A percentile compares a stretch with the other conserved stretches of the same genome.
Evolutionary conservation across 2,329 filamentous ascomycete species (phyloP).

Genomic region (Hymenoscyphus linearis): DNA sequence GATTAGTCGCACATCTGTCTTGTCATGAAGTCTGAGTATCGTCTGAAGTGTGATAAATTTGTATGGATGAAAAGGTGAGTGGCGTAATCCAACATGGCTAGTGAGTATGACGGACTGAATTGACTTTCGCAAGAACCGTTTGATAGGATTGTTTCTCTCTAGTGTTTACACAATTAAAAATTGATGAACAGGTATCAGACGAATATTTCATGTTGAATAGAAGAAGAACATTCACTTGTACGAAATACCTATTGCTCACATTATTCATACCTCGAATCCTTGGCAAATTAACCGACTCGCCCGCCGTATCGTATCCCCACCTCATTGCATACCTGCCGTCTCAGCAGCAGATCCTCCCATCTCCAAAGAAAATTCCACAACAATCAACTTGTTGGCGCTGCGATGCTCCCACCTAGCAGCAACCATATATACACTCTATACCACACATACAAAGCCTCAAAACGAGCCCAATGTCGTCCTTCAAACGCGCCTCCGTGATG

Average conservation of each 20-base stretch:
- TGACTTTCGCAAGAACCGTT: too few relatives aligned
- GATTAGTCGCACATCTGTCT: too few relatives aligned
- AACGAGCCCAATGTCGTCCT: constrained; percentile 39
- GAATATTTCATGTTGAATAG: too few relatives aligned
- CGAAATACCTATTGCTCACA: not conserved
- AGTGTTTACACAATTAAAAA: too few relatives aligned
- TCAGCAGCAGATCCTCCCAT: not conserved
- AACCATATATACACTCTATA: too few relatives aligned
- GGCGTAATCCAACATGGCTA: too few relatives aligned
- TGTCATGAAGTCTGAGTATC: too few relatives aligned
- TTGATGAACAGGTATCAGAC: too few relatives aligned
- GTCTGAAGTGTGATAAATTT: too few relatives aligned
- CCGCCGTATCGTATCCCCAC: not conserved
- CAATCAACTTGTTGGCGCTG: not conserved
- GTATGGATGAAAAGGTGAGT: too few relatives aligned
- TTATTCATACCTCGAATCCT: not conserved
- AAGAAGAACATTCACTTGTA: not conserved
- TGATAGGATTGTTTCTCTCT: too few relatives aligned
- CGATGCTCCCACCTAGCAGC: not conserved
- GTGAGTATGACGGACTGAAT: too few relatives aligned
- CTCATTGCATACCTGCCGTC: not conserved
- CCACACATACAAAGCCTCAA: not conserved
- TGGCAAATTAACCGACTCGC: not conserved
- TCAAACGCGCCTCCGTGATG: constrained; percentile 31
- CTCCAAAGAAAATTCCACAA: not conserved